These are phyloP conservation scores for Steccherinum ochraceum DNA, from an alignment of 768 basidiomycete genomes.

Conservation along the genomic window DNA sequence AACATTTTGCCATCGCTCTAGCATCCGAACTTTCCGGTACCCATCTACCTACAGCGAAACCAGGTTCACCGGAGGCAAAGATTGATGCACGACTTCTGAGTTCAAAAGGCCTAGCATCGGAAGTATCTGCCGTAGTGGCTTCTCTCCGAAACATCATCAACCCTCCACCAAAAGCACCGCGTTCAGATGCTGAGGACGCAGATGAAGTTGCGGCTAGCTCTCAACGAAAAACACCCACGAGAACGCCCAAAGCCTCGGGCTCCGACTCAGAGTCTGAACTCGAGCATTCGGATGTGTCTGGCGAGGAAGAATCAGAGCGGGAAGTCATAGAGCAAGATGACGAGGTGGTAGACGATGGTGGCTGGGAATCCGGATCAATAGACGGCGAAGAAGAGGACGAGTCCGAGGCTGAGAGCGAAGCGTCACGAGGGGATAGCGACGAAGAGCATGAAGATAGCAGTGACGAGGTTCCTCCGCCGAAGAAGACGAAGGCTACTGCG, in stretches of 20 bases:
- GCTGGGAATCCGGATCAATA: conserved; percentile 52
- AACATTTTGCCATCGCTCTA: conserved; percentile 40
- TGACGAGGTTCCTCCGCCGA: conserved; percentile 8
- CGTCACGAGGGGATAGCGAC: conserved; percentile 9
- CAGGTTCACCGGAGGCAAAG: conserved; percentile 46
- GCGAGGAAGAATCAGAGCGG: conserved; percentile 32
- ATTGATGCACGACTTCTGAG: conserved; percentile 70
- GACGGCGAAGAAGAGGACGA: conserved; percentile 18
- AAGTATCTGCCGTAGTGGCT: conserved; percentile 45
- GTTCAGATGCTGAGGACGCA: conserved; percentile 17
- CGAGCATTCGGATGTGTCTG: conserved; percentile 26
- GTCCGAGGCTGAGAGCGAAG: conserved; percentile 3
- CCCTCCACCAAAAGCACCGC: conserved; percentile 16
- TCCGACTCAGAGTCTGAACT: conserved; percentile 11
- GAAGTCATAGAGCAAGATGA: conserved; percentile 10
- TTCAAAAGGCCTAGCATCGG: conserved; percentile 64
- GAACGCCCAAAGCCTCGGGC: neutral
- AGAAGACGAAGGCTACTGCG: neutral
- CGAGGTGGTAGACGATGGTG: conserved; percentile 25
- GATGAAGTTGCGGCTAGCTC: conserved; percentile 19
- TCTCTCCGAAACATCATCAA: conserved; percentile 40
- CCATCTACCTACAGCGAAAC: conserved; percentile 25
- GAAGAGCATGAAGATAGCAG: conserved; percentile 20
- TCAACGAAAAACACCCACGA: neutral
- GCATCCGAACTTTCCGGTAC: conserved; percentile 35